Evolutionary conservation across 176 grass and related monocot species (phyloP).

Genomic region (Eragrostis curvula): DNA sequence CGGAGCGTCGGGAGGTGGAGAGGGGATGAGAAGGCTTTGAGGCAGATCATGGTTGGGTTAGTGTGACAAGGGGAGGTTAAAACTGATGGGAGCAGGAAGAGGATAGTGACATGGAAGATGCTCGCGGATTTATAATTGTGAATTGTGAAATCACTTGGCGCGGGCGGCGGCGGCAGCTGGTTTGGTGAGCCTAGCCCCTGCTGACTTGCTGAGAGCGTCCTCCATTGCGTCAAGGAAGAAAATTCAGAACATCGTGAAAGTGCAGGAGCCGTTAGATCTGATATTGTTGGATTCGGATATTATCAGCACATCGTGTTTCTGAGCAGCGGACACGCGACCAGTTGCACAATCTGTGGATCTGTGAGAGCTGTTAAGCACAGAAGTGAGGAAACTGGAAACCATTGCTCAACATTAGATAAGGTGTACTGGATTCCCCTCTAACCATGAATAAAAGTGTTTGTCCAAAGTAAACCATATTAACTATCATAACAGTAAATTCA

Average conservation of each 20-base stretch:
- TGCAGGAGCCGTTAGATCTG: background rate
- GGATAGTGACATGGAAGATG: slow-evolving; percentile 1
- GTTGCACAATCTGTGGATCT: background rate
- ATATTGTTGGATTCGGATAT: background rate
- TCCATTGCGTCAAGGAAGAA: background rate
- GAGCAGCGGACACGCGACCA: background rate
- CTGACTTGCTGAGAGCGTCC: no score
- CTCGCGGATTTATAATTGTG: slow-evolving; percentile 2
- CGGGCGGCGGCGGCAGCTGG: background rate
- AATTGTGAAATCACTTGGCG: background rate
- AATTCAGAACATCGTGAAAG: background rate
- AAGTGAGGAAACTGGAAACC: background rate
- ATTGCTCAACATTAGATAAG: background rate
- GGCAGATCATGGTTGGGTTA: slow-evolving; percentile 35
- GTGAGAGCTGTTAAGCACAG: background rate
- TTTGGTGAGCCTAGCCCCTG: background rate
- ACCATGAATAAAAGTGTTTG: no score
- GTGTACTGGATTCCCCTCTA: background rate
- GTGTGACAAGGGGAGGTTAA: slow-evolving; percentile 11
- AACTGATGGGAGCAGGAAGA: background rate
- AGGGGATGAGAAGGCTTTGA: slow-evolving; percentile 21
- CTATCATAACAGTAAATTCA: no score
- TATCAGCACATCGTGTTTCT: no score
- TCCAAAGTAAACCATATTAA: no score
- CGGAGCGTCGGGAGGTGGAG: slow-evolving; percentile 46